These are phyloP conservation scores for Cordyceps militaris DNA, from an alignment of 2,329 filamentous ascomycete species.

Conservation along the genomic window DNA sequence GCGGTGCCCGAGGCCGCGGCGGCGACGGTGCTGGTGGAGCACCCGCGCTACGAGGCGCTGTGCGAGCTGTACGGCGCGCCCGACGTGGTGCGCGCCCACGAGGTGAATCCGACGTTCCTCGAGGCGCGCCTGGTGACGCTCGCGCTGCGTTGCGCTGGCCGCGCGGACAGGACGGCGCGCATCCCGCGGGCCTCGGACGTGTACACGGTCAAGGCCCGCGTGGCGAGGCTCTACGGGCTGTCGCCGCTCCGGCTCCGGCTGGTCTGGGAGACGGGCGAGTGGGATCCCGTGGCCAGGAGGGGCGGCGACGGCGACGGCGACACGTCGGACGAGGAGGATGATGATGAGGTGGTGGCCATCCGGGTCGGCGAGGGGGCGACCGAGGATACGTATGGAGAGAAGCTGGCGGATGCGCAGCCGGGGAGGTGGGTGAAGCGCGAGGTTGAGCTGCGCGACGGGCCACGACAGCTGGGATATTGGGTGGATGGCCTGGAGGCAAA, in stretches of 20 bases:
- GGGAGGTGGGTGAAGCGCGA: slow-evolving; percentile 69
- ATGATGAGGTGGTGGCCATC: neutral
- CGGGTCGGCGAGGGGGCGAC: slow-evolving; percentile 4
- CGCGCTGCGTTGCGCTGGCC: slow-evolving; percentile 35
- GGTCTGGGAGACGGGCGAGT: slow-evolving; percentile 86
- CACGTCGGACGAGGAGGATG: slow-evolving; percentile 45
- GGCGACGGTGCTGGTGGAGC: slow-evolving; percentile 48
- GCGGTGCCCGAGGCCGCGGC: slow-evolving; percentile 47
- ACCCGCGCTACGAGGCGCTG: slow-evolving; percentile 67
- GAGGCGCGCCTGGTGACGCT: slow-evolving; percentile 70
- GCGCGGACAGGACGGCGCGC: slow-evolving; percentile 29
- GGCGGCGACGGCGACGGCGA: slow-evolving; percentile 48
- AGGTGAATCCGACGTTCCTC: slow-evolving; percentile 70
- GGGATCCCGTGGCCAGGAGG: slow-evolving; percentile 67
- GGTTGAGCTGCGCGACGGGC: slow-evolving; percentile 71
- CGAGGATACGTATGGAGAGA: slow-evolving; percentile 19
- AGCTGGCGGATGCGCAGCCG: slow-evolving; percentile 27
- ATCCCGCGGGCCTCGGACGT: slow-evolving; percentile 74
- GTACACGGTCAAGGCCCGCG: slow-evolving; percentile 74
- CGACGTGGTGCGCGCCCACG: slow-evolving; percentile 46
- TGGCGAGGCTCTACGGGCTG: slow-evolving; percentile 61
- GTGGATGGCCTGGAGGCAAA: slow-evolving; percentile 66
- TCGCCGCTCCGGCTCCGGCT: slow-evolving; percentile 58
- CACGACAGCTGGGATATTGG: slow-evolving; percentile 74
- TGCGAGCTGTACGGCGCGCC: slow-evolving; percentile 72